A percentile compares a stretch with the other conserved stretches of the same genome.
Evolutionary conservation across 2,329 filamentous ascomycete species (phyloP).

Genomic region (Mariannaea sp.): DNA sequence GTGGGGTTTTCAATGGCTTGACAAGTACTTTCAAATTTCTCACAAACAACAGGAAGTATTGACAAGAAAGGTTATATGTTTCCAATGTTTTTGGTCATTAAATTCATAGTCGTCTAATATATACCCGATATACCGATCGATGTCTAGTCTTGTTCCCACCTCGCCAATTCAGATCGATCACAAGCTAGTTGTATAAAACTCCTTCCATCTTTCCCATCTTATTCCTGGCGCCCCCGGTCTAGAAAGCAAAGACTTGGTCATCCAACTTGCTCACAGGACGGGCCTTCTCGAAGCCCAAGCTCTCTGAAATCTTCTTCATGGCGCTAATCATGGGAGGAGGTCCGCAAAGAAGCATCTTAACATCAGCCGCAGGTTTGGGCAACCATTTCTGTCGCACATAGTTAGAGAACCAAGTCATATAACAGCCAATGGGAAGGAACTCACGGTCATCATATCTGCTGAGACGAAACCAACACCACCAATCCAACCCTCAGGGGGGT

Average conservation of each 20-base stretch:
- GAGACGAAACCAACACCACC: slow-evolving; percentile 94
- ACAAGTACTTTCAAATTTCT: too few species aligned
- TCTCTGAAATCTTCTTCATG: slow-evolving; percentile 91
- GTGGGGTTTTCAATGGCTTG: too few species aligned
- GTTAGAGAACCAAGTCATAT: neutral
- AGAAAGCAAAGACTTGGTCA: slow-evolving; percentile 95
- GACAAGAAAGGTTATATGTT: too few species aligned
- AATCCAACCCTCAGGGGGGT: slow-evolving; percentile 85
- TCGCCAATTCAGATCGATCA: too few species aligned
- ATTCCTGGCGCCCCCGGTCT: slow-evolving; percentile 12
- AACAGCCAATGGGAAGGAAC: too few species aligned
- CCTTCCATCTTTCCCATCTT: too few species aligned
- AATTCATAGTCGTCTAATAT: too few species aligned
- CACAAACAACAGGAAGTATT: too few species aligned
- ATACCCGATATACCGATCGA: too few species aligned
- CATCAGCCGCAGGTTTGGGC: slow-evolving; percentile 77
- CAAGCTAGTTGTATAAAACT: too few species aligned
- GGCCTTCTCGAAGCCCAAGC: slow-evolving; percentile 86
- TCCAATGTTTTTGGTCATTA: too few species aligned
- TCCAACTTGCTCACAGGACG: slow-evolving; percentile 93
- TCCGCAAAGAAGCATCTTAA: slow-evolving; percentile 91
- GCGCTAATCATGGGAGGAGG: slow-evolving; percentile 94
- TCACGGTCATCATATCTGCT: slow-evolving; percentile 86
- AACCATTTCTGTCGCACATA: slow-evolving; percentile 64
- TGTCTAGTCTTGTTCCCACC: too few species aligned